Conservation (phyloP, 2,329 filamentous ascomycete genomes). For the Pezizomycotina sp. region DNA sequence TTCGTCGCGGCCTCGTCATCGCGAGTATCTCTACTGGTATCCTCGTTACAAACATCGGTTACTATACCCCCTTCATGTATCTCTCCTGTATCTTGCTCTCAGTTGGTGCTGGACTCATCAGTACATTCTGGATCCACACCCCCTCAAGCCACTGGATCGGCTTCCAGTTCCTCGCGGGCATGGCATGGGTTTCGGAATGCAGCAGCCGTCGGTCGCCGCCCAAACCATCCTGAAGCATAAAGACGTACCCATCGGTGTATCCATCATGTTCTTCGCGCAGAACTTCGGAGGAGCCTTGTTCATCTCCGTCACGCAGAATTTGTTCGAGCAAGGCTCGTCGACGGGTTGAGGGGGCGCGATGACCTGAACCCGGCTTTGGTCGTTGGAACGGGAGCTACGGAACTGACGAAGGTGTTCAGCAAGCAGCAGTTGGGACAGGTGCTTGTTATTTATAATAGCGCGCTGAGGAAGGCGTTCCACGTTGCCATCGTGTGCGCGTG, state of each 20-base stretch:
- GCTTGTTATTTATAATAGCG: slow-evolving; percentile 45
- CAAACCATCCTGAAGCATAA: slow-evolving; percentile 38
- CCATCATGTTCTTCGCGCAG: slow-evolving; percentile 42
- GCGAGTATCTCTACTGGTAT: slow-evolving; percentile 36
- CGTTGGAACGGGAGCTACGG: slow-evolving; percentile 40
- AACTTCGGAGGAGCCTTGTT: slow-evolving; percentile 44
- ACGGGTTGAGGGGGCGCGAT: slow-evolving; percentile 9
- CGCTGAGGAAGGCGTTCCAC: slow-evolving; percentile 43
- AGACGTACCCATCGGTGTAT: slow-evolving; percentile 40
- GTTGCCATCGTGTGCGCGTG: slow-evolving; percentile 41
- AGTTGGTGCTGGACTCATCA: slow-evolving; percentile 39
- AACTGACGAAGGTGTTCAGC: slow-evolving; percentile 40
- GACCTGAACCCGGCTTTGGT: slow-evolving; percentile 30
- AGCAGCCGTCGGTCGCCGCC: slow-evolving; percentile 40
- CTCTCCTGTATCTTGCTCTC: slow-evolving; percentile 36
- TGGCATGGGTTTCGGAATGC: slow-evolving; percentile 43
- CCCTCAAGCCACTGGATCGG: slow-evolving; percentile 31
- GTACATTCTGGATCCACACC: slow-evolving; percentile 37
- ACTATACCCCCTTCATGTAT: slow-evolving; percentile 44
- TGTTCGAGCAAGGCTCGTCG: slow-evolving; percentile 35
- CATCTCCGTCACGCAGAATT: slow-evolving; percentile 40
- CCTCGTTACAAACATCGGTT: slow-evolving; percentile 39
- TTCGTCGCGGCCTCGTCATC: slow-evolving; percentile 37
- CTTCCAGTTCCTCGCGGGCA: slow-evolving; percentile 32
- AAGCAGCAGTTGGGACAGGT: slow-evolving; percentile 38